Conservation (phyloP, 2,329 filamentous ascomycete genomes). For the Pestalotiopsis sp. region DNA sequence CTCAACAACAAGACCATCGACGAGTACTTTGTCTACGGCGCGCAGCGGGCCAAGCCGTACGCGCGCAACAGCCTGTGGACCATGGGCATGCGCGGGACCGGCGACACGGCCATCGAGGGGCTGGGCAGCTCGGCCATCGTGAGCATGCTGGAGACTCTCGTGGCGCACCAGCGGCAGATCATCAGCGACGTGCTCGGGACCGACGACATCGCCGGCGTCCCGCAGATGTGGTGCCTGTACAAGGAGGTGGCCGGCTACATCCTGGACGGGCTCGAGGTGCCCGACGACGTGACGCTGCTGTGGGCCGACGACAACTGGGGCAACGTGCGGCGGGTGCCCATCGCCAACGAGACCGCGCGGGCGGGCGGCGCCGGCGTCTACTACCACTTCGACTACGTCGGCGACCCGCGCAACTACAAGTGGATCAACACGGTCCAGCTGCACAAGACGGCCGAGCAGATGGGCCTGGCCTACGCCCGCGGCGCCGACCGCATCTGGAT, state of each 20-base stretch:
- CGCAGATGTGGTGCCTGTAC: conserved; percentile 75
- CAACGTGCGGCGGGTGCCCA: conserved; percentile 60
- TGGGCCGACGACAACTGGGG: conserved; percentile 68
- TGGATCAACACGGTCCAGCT: conserved; percentile 70
- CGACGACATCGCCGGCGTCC: conserved; percentile 51
- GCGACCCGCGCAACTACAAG: conserved; percentile 60
- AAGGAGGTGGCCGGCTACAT: conserved; percentile 75
- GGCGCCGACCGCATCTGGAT: conserved; percentile 65
- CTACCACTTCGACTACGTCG: conserved; percentile 59
- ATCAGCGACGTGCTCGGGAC: conserved; percentile 58
- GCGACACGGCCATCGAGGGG: conserved; percentile 62
- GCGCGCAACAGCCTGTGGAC: conserved; percentile 68
- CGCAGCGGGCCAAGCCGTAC: conserved; percentile 65
- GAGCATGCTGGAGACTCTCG: conserved; percentile 60
- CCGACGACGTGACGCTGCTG: conserved; percentile 63
- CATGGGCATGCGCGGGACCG: conserved; percentile 70
- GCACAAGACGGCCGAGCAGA: conserved; percentile 67
- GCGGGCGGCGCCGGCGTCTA: conserved; percentile 61
- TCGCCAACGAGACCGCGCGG: conserved; percentile 53
- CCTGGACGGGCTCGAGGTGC: conserved; percentile 61
- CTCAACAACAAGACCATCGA: conserved; percentile 70
- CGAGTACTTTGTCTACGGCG: conserved; percentile 70
- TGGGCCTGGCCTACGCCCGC: conserved; percentile 61
- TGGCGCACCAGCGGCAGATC: conserved; percentile 61
- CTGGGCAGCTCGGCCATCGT: conserved; percentile 61